phyloP scores from a whole-genome alignment of 2,329 filamentous ascomycete genomes.

The Chrysosporium keratinophilum region DNA sequence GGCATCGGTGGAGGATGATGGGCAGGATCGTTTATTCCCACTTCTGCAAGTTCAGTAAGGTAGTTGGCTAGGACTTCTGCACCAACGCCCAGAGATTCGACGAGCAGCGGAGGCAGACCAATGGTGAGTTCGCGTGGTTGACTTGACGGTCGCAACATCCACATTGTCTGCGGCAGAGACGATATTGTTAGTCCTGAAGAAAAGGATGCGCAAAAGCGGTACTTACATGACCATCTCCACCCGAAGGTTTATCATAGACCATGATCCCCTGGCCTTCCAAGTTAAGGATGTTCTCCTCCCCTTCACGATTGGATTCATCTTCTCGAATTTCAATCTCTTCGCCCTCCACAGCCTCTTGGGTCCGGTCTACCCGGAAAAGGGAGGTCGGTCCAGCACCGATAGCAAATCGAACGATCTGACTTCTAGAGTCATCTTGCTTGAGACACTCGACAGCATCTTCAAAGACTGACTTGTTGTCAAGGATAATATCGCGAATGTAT shows the following conservation, averaged over 20 bases:
- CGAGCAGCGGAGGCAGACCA: conserved; percentile 76
- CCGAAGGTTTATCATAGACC: conserved; percentile 83
- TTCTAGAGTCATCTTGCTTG: conserved; percentile 84
- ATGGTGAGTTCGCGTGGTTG: conserved; percentile 88
- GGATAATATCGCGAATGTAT: conserved; percentile 67
- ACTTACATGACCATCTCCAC: conserved; percentile 81
- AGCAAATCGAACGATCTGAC: conserved; percentile 76
- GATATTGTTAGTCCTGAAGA: conserved; percentile 20
- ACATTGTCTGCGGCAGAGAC: conserved; percentile 69
- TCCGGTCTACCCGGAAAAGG: conserved; percentile 41
- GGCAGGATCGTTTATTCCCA: conserved; percentile 61
- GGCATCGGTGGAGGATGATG: conserved; percentile 71
- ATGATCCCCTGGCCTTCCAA: conserved; percentile 97
- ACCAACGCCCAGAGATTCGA: conserved; percentile 86
- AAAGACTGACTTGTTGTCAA: conserved; percentile 72
- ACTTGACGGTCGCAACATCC: conserved; percentile 94
- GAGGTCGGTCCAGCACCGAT: conserved; percentile 60
- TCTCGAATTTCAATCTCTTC: conserved; percentile 33
- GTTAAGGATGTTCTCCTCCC: conserved; percentile 50
- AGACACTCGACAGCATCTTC: conserved; percentile 75
- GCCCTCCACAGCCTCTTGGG: conserved; percentile 3
- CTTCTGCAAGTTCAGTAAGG: conserved; percentile 78
- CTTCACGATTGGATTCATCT: conserved; percentile 28
- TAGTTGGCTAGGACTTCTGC: conserved; percentile 92
- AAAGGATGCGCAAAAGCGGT: conserved; percentile 9